Conservation (phyloP, 352 stramenopile species). For the Phytophthora crassamura region DNA sequence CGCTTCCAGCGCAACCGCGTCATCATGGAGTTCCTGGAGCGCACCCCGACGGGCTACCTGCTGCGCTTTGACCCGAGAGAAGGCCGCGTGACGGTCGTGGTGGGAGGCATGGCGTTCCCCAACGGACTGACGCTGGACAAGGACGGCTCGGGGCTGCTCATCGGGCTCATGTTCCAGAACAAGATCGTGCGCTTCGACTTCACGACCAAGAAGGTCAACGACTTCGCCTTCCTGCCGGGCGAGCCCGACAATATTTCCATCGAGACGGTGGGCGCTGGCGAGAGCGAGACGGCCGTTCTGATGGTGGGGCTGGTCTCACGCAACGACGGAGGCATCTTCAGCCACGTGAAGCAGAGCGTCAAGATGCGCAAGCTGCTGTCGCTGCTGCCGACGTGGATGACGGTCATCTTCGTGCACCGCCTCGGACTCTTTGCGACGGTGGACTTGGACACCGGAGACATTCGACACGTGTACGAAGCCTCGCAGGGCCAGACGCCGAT, state of each 20-base stretch:
- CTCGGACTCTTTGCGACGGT: slow-evolving; percentile 52
- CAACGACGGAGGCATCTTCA: slow-evolving; percentile 41
- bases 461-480: slow-evolving; percentile 56
- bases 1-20: slow-evolving; percentile 56
- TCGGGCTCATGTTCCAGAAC: slow-evolving; percentile 59
- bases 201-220: slow-evolving; percentile 44
- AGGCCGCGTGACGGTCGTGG: slow-evolving; percentile 36
- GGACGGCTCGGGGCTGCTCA: slow-evolving; percentile 45
- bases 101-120: slow-evolving; percentile 46
- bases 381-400: slow-evolving; percentile 48
- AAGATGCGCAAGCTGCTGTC: slow-evolving; percentile 69
- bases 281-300: slow-evolving; percentile 40
- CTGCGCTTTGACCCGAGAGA: slow-evolving; percentile 54
- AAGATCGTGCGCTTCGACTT: slow-evolving; percentile 67
- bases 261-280: slow-evolving; percentile 31
- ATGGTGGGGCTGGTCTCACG: slow-evolving; percentile 51
- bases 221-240: slow-evolving; percentile 69
- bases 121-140: slow-evolving; percentile 58
- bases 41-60: slow-evolving; percentile 50
- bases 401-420: slow-evolving; percentile 39
- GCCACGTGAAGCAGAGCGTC: slow-evolving; percentile 36
- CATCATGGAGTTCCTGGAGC: slow-evolving; percentile 58
- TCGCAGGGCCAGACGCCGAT: slow-evolving; percentile 44
- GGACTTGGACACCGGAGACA: slow-evolving; percentile 51
- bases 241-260: slow-evolving; percentile 63